These are phyloP conservation scores for Pontederia paniculata DNA, from an alignment of 176 grass and related monocot genomes.

Conservation along the genomic window DNA sequence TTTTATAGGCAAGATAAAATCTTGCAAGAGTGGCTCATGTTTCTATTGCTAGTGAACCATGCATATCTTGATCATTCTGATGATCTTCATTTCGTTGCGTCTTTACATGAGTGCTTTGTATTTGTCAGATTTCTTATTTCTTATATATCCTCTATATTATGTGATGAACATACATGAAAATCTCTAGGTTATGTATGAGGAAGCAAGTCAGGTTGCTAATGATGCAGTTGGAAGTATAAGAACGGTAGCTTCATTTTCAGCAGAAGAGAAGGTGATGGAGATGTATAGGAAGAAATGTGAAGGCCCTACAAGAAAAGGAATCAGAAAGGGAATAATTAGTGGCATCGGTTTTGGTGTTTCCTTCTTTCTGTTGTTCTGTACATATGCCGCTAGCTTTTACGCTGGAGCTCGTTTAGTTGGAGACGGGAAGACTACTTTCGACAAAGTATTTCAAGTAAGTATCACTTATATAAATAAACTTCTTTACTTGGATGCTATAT, in stretches of 20 bases:
- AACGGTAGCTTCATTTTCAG: slow-evolving; percentile 75
- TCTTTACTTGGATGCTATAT: background rate
- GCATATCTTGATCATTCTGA: too few species aligned
- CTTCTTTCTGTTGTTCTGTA: slow-evolving; percentile 86
- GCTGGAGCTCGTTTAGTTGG: slow-evolving; percentile 83
- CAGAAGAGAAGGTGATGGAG: slow-evolving; percentile 84
- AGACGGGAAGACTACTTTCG: slow-evolving; percentile 70
- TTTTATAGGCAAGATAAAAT: too few species aligned
- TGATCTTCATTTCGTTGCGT: too few species aligned
- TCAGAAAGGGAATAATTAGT: slow-evolving; percentile 75
- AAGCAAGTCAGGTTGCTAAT: slow-evolving; percentile 93
- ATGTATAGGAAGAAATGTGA: slow-evolving; percentile 91
- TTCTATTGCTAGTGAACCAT: too few species aligned
- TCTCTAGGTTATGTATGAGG: slow-evolving; percentile 83
- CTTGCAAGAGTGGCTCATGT: too few species aligned
- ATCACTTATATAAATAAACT: background rate
- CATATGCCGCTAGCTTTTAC: slow-evolving; percentile 91
- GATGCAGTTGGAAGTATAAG: slow-evolving; percentile 85
- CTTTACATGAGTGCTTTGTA: too few species aligned
- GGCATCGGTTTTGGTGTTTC: slow-evolving; percentile 77
- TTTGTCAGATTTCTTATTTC: too few species aligned
- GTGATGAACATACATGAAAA: background rate
- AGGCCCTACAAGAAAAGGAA: slow-evolving; percentile 69
- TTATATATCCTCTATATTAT: too few species aligned
- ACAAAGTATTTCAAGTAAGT: slow-evolving; percentile 82